phyloP scores from a whole-genome alignment of 148 eudicot species.

The Silene conica region DNA sequence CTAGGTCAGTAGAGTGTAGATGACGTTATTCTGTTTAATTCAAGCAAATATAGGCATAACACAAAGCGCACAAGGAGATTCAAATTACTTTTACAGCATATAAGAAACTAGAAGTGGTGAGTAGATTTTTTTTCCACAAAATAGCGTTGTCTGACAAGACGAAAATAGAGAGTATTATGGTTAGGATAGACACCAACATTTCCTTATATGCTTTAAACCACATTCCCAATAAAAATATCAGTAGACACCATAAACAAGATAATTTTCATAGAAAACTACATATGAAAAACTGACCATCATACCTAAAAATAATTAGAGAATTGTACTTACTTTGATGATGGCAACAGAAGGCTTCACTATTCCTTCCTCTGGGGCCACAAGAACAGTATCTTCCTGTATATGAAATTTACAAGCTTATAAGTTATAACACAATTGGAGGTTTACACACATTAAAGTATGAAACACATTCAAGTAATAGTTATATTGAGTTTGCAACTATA shows the following conservation, averaged over 20 bases:
- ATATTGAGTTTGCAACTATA: background rate
- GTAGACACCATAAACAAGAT: background rate
- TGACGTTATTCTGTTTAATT: background rate
- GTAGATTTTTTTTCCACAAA: too few relatives aligned
- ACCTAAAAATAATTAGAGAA: background rate
- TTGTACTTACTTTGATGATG: slow-evolving; percentile 60
- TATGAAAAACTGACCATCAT: background rate
- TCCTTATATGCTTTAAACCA: too few relatives aligned
- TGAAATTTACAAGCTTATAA: background rate
- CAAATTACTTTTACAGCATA: background rate
- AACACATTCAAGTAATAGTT: background rate
- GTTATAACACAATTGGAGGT: background rate
- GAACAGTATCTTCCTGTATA: slow-evolving; percentile 86
- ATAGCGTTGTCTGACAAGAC: too few relatives aligned
- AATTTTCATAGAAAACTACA: background rate
- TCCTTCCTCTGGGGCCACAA: slow-evolving; percentile 62
- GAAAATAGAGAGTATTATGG: too few relatives aligned
- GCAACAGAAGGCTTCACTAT: slow-evolving; percentile 81
- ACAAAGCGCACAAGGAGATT: background rate
- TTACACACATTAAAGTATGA: background rate
- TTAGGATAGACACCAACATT: too few relatives aligned
- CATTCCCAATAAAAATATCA: background rate
- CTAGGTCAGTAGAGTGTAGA: background rate
- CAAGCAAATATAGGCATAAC: background rate
- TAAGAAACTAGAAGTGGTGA: background rate